phyloP scores from a whole-genome alignment of 2,329 filamentous ascomycete genomes.

The Neoscytalidium dimidiatum region DNA sequence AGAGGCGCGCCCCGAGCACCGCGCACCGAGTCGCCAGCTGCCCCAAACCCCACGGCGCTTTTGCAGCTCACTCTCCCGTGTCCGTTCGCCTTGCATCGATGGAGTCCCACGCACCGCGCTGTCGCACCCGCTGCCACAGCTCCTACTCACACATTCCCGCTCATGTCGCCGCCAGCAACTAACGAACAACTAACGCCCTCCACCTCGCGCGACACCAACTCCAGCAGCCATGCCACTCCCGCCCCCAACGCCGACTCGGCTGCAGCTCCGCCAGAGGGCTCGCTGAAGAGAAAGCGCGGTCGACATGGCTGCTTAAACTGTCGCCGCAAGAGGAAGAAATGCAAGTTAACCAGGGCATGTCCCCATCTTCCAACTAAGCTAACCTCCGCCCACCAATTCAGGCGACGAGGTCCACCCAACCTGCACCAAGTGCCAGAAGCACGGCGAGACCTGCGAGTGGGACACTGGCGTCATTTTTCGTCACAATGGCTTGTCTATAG shows the following conservation, averaged over 20 bases:
- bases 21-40: no score
- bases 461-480: constrained; percentile 25
- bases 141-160: background rate
- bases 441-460: constrained; percentile 25
- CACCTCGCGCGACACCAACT: background rate
- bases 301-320: constrained; percentile 24
- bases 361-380: background rate
- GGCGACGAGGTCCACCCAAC: constrained; percentile 25
- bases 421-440: constrained; percentile 24
- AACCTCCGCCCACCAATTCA: background rate
- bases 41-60: constrained; percentile 17
- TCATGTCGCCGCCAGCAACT: background rate
- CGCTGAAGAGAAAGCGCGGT: constrained; percentile 18
- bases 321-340: constrained; percentile 24
- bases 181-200: constrained; percentile 4
- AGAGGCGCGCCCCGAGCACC: background rate
- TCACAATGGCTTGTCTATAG: constrained; percentile 17
- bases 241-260: background rate
- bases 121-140: background rate
- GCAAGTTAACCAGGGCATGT: background rate
- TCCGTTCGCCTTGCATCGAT: background rate
- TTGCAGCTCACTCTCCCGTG: background rate
- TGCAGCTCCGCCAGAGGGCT: background rate
- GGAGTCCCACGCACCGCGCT: background rate
- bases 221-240: background rate